These are phyloP conservation scores for Mytilinidion resinicola DNA, from an alignment of 495 filamentous ascomycete species.

Conservation along the genomic window DNA sequence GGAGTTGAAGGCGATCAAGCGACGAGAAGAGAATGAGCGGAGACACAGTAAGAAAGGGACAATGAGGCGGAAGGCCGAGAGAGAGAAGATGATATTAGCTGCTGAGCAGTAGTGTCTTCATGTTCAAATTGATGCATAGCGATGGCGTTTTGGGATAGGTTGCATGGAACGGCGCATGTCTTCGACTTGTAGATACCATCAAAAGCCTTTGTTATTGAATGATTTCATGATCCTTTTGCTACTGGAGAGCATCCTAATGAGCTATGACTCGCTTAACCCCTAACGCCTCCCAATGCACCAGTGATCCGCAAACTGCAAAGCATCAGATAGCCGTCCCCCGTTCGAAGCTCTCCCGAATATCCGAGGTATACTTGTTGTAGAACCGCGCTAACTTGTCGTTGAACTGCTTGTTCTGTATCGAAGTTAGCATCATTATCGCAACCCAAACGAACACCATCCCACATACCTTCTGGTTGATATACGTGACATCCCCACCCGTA, in stretches of 20 bases:
- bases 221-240: no score
- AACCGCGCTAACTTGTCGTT: constrained; percentile 93
- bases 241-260: no score
- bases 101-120: constrained; percentile 52
- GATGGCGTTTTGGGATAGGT: constrained; percentile 9
- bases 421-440: not conserved
- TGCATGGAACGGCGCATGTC: no score
- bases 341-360: constrained; percentile 97
- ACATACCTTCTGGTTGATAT: constrained; percentile 86
- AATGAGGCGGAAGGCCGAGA: constrained; percentile 66
- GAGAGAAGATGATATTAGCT: constrained; percentile 86
- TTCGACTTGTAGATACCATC: no score
- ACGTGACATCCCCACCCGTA: constrained; percentile 83
- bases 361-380: constrained; percentile 97
- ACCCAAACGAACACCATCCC: not conserved
- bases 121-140: constrained; percentile 12
- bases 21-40: constrained; percentile 87
- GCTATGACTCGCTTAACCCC: no score
- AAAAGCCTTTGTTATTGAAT: no score
- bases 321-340: constrained; percentile 79
- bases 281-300: no score
- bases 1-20: constrained; percentile 78
- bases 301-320: not conserved
- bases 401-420: constrained; percentile 57
- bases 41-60: constrained; percentile 79